Conservation (phyloP, 2,329 filamentous ascomycete species). For the Ophiostoma ips region DNA sequence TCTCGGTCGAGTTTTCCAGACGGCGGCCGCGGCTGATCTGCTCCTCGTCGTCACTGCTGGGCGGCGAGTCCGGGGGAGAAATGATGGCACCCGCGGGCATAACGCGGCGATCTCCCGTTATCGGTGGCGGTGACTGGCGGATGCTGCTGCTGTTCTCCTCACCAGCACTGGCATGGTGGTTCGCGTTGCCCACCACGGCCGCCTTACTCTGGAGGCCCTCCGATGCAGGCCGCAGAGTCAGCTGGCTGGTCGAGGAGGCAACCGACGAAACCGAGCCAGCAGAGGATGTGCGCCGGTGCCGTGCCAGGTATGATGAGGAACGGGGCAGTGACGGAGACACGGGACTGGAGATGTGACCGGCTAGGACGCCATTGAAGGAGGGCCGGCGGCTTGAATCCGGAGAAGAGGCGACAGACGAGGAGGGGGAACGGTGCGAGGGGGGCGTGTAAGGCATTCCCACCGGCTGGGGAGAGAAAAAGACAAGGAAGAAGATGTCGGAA, state of each 20-base stretch:
- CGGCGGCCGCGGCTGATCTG: constrained; percentile 19
- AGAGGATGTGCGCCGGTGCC: constrained; percentile 46
- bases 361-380: constrained; percentile 32
- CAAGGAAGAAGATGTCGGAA: neutral
- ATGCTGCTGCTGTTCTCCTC: constrained; percentile 36
- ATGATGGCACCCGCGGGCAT: constrained; percentile 79
- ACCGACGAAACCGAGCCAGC: constrained; percentile 20
- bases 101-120: constrained; percentile 48
- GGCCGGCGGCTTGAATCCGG: constrained; percentile 44
- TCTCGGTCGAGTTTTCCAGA: constrained; percentile 42
- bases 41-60: constrained; percentile 63
- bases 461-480: constrained; percentile 15
- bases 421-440: constrained; percentile 52
- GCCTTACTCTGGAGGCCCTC: constrained; percentile 34
- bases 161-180: neutral
- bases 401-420: constrained; percentile 42
- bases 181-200: neutral
- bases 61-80: constrained; percentile 76
- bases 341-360: constrained; percentile 6
- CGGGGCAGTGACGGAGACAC: constrained; percentile 43
- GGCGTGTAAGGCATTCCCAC: constrained; percentile 78
- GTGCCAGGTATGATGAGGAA: constrained; percentile 51
- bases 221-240: constrained; percentile 34
- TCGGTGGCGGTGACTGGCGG: constrained; percentile 70
- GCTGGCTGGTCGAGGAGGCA: constrained; percentile 22